Conservation (phyloP, 805 yeast genomes). For the Candida coleopterorum region DNA sequence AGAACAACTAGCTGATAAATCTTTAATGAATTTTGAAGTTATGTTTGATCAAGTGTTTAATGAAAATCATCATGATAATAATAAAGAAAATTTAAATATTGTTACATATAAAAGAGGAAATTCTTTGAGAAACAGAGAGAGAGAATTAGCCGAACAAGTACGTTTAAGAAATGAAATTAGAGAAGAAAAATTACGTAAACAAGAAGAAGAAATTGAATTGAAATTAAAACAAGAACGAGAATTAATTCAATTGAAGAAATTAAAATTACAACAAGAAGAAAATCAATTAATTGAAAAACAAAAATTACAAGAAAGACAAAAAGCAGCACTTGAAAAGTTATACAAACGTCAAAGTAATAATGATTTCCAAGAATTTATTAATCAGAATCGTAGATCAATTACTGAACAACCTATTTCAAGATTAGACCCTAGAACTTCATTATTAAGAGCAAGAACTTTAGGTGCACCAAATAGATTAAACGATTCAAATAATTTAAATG, state of each 20-base stretch:
- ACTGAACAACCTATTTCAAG: slow-evolving; percentile 24
- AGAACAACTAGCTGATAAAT: slow-evolving; percentile 16
- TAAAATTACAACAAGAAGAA: slow-evolving; percentile 13
- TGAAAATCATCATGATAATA: slow-evolving; percentile 10
- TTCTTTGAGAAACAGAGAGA: slow-evolving; percentile 11
- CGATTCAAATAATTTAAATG: slow-evolving; percentile 9
- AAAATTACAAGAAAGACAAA: slow-evolving; percentile 23
- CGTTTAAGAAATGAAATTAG: slow-evolving; percentile 18
- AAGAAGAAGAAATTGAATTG: slow-evolving; percentile 9
- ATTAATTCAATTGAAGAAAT: slow-evolving; percentile 14
- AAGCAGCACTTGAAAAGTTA: slow-evolving; percentile 23
- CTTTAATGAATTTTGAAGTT: slow-evolving; percentile 25
- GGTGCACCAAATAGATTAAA: slow-evolving; percentile 15
- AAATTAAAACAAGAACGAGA: slow-evolving; percentile 9
- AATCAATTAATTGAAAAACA: slow-evolving; percentile 10
- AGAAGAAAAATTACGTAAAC: slow-evolving; percentile 15
- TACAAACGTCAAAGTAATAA: slow-evolving; percentile 14
- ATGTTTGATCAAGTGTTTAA: slow-evolving; percentile 31
- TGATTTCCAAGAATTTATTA: slow-evolving; percentile 12
- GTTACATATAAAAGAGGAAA: slow-evolving; percentile 1
- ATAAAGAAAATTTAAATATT: neutral
- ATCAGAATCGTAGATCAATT: slow-evolving; percentile 15
- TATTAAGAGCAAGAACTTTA: slow-evolving; percentile 34
- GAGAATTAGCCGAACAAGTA: slow-evolving; percentile 18
- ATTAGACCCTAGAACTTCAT: slow-evolving; percentile 36